Conservation (phyloP, 2,329 filamentous ascomycete species). For the Leptosphaerulina australis region DNA sequence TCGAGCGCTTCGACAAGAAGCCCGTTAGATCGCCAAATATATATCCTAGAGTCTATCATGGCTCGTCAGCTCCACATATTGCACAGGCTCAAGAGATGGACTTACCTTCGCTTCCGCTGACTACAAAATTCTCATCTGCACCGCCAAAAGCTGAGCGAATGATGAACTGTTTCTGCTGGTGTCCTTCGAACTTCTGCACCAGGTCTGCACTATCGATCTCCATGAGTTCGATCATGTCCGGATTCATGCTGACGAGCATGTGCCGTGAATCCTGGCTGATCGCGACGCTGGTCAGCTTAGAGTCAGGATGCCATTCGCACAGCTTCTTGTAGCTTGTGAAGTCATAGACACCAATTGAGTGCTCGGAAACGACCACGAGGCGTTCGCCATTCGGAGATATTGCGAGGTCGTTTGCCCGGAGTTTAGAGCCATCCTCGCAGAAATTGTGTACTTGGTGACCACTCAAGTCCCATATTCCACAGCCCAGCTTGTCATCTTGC, state of each 20-base stretch:
- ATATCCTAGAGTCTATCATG: slow-evolving; percentile 68
- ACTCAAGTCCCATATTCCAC: slow-evolving; percentile 64
- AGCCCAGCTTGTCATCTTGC: slow-evolving; percentile 47
- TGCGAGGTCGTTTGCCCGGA: slow-evolving; percentile 83
- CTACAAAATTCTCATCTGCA: slow-evolving; percentile 87
- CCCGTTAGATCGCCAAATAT: slow-evolving; percentile 91
- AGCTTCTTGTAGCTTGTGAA: slow-evolving; percentile 74
- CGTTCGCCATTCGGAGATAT: slow-evolving; percentile 80
- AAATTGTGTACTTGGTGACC: slow-evolving; percentile 70
- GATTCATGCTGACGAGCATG: slow-evolving; percentile 80
- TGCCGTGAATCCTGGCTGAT: slow-evolving; percentile 82
- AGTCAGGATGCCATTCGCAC: slow-evolving; percentile 73
- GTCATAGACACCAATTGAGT: slow-evolving; percentile 81
- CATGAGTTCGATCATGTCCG: slow-evolving; percentile 78
- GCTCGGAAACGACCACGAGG: slow-evolving; percentile 77
- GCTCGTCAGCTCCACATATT: neutral
- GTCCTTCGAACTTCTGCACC: slow-evolving; percentile 77
- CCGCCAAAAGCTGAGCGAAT: slow-evolving; percentile 87
- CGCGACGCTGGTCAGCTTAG: slow-evolving; percentile 76
- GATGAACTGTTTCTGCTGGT: slow-evolving; percentile 75
- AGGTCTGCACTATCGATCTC: slow-evolving; percentile 74
- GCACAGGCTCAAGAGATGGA: neutral
- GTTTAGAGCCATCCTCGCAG: slow-evolving; percentile 60
- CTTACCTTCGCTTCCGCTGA: slow-evolving; percentile 88
- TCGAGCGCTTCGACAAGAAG: slow-evolving; percentile 75